Conservation (phyloP, 345 rosid genomes). For the Hypericum androsaemum region DNA sequence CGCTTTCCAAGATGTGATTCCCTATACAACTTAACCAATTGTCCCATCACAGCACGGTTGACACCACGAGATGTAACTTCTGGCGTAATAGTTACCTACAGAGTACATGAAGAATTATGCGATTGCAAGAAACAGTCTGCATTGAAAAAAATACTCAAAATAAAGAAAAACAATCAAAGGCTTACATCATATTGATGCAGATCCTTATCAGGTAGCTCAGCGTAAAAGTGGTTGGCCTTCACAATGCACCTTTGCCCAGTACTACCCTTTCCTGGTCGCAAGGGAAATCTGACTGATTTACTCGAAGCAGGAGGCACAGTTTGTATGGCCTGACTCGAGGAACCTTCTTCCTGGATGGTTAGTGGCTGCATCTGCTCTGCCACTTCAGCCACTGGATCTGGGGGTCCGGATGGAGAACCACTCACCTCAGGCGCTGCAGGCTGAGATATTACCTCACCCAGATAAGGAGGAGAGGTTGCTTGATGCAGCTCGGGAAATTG, state of each 20-base stretch:
- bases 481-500: slow-evolving; percentile 95
- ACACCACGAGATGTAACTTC: slow-evolving; percentile 23
- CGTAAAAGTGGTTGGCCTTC: slow-evolving; percentile 39
- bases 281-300: slow-evolving; percentile 24
- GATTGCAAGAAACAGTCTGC: not conserved
- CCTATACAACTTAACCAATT: slow-evolving; percentile 23
- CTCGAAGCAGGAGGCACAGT: slow-evolving; percentile 51
- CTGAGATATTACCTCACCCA: slow-evolving; percentile 52
- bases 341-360: slow-evolving; percentile 39
- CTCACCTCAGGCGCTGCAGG: slow-evolving; percentile 37
- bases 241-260: slow-evolving; percentile 26
- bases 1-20: slow-evolving; percentile 25
- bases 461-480: slow-evolving; percentile 62
- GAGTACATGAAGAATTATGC: not conserved
- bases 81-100: slow-evolving; percentile 27
- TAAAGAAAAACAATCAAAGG: not conserved
- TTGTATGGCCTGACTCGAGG: slow-evolving; percentile 49
- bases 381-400: slow-evolving; percentile 30
- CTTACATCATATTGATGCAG: slow-evolving; percentile 33
- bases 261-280: slow-evolving; percentile 26
- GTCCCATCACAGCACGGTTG: slow-evolving; percentile 23
- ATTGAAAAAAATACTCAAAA: not conserved
- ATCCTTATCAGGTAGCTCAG: slow-evolving; percentile 24
- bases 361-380: slow-evolving; percentile 40
- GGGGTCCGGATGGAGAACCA: slow-evolving; percentile 37